phyloP scores from a whole-genome alignment of 2,329 filamentous ascomycete genomes.

The Camptophora hylomeconis region DNA sequence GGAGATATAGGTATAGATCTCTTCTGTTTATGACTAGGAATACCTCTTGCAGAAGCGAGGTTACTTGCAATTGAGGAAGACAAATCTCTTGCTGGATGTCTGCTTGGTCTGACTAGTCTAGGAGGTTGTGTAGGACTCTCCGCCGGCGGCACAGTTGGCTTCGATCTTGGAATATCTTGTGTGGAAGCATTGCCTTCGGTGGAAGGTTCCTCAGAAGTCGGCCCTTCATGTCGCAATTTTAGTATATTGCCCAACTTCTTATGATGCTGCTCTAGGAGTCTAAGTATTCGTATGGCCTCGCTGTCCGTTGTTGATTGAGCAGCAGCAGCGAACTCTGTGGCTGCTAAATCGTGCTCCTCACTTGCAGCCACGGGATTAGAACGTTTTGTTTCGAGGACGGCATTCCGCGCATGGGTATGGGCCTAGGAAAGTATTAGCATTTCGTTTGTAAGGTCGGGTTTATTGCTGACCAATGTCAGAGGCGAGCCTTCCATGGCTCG shows the following conservation, averaged over 20 bases:
- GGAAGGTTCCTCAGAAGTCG: conserved; percentile 15
- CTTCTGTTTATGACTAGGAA: conserved; percentile 35
- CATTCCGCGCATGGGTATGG: conserved; percentile 78
- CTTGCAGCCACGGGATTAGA: conserved; percentile 67
- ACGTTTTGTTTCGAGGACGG: conserved; percentile 56
- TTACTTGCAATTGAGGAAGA: conserved; percentile 81
- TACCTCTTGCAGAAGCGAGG: conserved; percentile 72
- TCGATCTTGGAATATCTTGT: conserved; percentile 9
- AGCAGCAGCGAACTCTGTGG: conserved; percentile 75
- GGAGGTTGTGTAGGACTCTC: conserved; percentile 26
- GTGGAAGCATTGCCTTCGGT: background rate
- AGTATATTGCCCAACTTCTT: conserved; percentile 69
- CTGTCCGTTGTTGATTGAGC: conserved; percentile 56
- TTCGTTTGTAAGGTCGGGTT: conserved; percentile 6
- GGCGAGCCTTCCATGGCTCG: conserved; percentile 66
- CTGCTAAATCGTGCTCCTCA: conserved; percentile 76
- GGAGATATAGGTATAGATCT: conserved; percentile 56
- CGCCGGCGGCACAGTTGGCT: conserved; percentile 17
- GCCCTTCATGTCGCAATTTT: conserved; percentile 50
- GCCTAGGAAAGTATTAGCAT: conserved; percentile 40
- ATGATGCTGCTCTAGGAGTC: conserved; percentile 79
- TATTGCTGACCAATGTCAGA: conserved; percentile 45
- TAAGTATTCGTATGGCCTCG: conserved; percentile 71
- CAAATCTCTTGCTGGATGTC: conserved; percentile 49
- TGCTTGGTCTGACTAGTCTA: conserved; percentile 26